Base-by-base conservation (phyloP, 2,329 filamentous ascomycete species). In the Paraphaeosphaeria sporulosa region DNA sequence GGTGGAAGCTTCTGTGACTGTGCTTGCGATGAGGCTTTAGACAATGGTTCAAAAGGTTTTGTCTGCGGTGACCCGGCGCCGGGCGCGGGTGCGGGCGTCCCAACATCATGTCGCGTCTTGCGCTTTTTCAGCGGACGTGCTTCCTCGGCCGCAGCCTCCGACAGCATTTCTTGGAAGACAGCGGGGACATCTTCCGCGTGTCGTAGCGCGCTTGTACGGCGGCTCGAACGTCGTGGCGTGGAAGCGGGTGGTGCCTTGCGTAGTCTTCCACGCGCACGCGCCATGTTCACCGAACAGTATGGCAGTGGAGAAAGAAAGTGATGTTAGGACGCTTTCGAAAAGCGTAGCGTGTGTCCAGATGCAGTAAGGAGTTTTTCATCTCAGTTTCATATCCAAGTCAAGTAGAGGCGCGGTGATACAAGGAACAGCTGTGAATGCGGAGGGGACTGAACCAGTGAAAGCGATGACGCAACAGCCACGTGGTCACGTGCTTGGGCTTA, bases 141-240 rank as follows among this genome's bases (percentile, higher is more conserved):
- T 30, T 75, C 70, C 30, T 76, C 69, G 15, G 64, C 59, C 17
- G 63, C 67, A 51, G 70, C 63, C 17, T 72, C 63, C 42, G 78
- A 73, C 5, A 84, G 70, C 79, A 84, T 78, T 43, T 83, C 81
- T 48, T 75, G 76, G 63, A 81, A 83, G 1, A 83, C 74, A 54
- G 78, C 76, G 13, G 80, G 80, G 12, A 83, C 74, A 4, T 64
- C 66, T 23, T 67, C 64, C 58, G 72, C 67, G 17, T 70, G 60
- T 19, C 70, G 64, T 17, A 63, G 59, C 1, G 64, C 62, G 25
- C 63, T 68, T 15, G 57, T 59, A 8, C 63, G 64, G 13, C 74
- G 69, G 36, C 68, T 60, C n/a, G 72, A 74, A 4, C 71, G 66
- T 58, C 68, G 63, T 7, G 70, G 65, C 19, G 65, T 63, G 15